These are phyloP conservation scores for Carallia brachiata DNA, from an alignment of 345 rosid genomes.

Conservation along the genomic window DNA sequence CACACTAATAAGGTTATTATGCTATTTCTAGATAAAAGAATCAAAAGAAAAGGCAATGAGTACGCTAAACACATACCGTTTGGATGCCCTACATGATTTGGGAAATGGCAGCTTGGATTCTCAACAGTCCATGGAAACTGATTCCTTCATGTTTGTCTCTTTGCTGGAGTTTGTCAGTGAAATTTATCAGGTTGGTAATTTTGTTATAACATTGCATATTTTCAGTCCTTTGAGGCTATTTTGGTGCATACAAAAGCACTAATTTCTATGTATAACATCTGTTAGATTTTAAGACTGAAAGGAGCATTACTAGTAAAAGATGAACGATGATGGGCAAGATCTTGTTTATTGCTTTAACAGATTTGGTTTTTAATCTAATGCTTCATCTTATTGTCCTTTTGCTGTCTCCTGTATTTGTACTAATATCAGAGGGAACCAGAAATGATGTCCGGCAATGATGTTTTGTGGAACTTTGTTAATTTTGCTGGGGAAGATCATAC, in stretches of 20 bases:
- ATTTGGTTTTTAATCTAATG: background rate
- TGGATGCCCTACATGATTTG: slow-evolving; percentile 47
- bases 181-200: slow-evolving; percentile 65
- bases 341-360: slow-evolving; percentile 1
- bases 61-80: slow-evolving; percentile 59
- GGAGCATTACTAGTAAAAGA: background rate
- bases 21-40: slow-evolving; percentile 66
- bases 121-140: slow-evolving; percentile 47
- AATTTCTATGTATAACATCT: background rate
- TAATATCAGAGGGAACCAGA: slow-evolving; percentile 81
- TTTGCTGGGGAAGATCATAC: slow-evolving; percentile 99
- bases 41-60: slow-evolving; percentile 89
- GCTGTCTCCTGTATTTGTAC: slow-evolving; percentile 8
- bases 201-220: background rate
- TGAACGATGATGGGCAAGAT: background rate
- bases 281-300: background rate
- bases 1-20: slow-evolving; percentile 17
- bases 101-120: slow-evolving; percentile 49
- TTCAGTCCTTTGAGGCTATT: background rate
- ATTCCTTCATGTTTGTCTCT: slow-evolving; percentile 64
- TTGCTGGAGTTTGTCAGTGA: slow-evolving; percentile 91
- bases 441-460: slow-evolving; percentile 86
- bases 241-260: too few species aligned
- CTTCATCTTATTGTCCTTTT: slow-evolving; percentile 3
- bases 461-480: slow-evolving; percentile 93